These are phyloP conservation scores for Eucalyptus shirleyi DNA, from an alignment of 345 rosid genomes.

Conservation along the genomic window DNA sequence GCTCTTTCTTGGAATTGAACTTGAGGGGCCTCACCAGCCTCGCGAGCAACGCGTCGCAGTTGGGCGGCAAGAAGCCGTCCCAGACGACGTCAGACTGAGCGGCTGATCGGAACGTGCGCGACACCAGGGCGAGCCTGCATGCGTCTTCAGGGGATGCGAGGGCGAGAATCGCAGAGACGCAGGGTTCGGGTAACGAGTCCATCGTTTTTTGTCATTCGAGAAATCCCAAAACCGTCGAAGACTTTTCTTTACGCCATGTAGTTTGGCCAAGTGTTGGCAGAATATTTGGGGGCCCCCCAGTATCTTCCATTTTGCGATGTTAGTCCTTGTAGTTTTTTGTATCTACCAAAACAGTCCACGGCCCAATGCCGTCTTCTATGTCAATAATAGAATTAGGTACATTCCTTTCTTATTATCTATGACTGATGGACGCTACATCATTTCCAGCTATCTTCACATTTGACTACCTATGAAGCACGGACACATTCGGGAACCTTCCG, in stretches of 20 bases:
- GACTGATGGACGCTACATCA: background rate
- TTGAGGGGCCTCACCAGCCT: background rate
- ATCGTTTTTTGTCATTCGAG: background rate
- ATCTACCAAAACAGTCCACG: background rate
- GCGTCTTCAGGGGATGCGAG: conserved; percentile 53
- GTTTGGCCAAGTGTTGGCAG: background rate
- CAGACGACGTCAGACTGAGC: conserved; percentile 51
- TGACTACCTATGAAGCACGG: background rate
- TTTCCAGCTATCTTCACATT: background rate
- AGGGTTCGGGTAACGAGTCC: conserved; percentile 38
- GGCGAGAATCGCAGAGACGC: conserved; percentile 40
- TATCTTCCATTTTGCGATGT: background rate
- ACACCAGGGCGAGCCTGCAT: conserved; percentile 27
- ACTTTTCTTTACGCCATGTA: background rate
- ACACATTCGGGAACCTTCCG: no score
- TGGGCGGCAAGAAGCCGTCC: conserved; percentile 43
- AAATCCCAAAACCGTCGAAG: background rate
- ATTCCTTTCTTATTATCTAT: background rate
- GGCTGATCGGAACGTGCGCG: conserved; percentile 38
- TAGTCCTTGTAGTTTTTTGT: background rate
- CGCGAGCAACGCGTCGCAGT: conserved; percentile 5
- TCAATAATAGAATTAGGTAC: background rate
- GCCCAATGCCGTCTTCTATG: background rate
- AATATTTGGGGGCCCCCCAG: background rate
- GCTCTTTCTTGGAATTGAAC: conserved; percentile 13